A percentile compares a stretch with the other conserved stretches of the same genome.
Evolutionary conservation across 164 flowering plant genomes (phyloP).

Genomic region (Santalum album): DNA sequence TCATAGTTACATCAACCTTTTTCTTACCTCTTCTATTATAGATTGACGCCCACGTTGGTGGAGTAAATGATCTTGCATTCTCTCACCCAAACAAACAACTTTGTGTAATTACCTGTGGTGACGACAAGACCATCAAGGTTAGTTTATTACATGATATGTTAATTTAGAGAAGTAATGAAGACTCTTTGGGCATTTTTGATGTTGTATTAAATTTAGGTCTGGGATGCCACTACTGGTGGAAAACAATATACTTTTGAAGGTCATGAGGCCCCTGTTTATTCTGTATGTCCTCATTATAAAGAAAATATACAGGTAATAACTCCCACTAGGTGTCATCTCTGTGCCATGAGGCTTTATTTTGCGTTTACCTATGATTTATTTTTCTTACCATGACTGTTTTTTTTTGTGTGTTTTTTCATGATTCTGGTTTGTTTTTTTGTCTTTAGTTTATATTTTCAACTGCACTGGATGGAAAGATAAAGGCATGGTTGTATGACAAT

Average conservation of each 20-base stretch:
- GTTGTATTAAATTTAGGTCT: no score
- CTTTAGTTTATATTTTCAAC: conserved; percentile 87
- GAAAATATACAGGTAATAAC: conserved; percentile 94
- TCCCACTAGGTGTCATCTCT: no score
- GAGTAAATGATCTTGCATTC: conserved; percentile 80
- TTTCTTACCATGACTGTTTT: no score
- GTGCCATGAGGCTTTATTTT: no score
- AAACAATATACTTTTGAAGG: conserved; percentile 73
- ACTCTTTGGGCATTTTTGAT: no score
- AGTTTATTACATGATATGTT: no score
- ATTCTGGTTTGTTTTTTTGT: neutral
- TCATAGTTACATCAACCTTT: neutral
- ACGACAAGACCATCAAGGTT: conserved; percentile 81
- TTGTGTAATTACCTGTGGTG: conserved; percentile 78
- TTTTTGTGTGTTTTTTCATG: neutral
- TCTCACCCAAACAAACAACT: conserved; percentile 77
- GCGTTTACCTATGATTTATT: no score
- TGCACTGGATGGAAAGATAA: conserved; percentile 86
- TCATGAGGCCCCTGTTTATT: conserved; percentile 85
- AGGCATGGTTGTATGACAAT: conserved; percentile 91
- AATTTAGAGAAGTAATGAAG: no score
- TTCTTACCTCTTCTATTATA: no score
- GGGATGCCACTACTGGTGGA: conserved; percentile 60
- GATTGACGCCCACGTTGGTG: conserved; percentile 90
- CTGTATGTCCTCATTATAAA: conserved; percentile 84